Conservation (phyloP, 2,329 filamentous ascomycete species). For the Aspergillus piperis region DNA sequence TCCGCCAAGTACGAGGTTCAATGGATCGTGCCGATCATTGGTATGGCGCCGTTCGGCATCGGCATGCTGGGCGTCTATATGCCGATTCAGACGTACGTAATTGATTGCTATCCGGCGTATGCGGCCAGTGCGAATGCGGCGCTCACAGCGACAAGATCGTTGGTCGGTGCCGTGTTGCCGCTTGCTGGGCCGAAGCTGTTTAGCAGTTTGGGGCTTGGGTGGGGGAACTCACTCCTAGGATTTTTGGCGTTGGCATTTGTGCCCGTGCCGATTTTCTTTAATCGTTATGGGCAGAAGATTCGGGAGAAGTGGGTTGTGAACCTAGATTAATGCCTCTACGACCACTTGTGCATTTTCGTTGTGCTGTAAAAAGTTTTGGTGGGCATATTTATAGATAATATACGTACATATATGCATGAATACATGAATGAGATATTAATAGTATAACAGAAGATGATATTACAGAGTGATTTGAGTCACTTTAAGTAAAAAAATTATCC, state of each 20-base stretch:
- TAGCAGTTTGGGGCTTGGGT: constrained; percentile 46
- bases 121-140: constrained; percentile 55
- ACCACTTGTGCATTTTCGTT: no score
- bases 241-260: constrained; percentile 55
- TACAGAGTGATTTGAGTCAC: no score
- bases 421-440: no score
- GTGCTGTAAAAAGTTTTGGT: no score
- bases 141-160: constrained; percentile 55
- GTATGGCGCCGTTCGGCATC: constrained; percentile 56
- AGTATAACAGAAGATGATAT: no score
- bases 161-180: constrained; percentile 61
- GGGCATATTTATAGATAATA: no score
- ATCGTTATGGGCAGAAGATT: constrained; percentile 11
- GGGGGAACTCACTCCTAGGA: constrained; percentile 57
- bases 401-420: no score
- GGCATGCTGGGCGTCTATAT: constrained; percentile 59
- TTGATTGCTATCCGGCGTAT: constrained; percentile 55
- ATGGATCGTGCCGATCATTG: constrained; percentile 64
- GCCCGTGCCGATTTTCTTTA: constrained; percentile 28
- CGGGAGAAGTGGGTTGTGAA: constrained; percentile 5
- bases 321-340: no score
- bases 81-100: constrained; percentile 62
- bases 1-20: constrained; percentile 54
- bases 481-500: neutral
- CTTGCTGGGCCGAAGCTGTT: constrained; percentile 59